Evolutionary conservation across 768 basidiomycete genomes (phyloP).

Genomic region (Hemileccinum impolitum): DNA sequence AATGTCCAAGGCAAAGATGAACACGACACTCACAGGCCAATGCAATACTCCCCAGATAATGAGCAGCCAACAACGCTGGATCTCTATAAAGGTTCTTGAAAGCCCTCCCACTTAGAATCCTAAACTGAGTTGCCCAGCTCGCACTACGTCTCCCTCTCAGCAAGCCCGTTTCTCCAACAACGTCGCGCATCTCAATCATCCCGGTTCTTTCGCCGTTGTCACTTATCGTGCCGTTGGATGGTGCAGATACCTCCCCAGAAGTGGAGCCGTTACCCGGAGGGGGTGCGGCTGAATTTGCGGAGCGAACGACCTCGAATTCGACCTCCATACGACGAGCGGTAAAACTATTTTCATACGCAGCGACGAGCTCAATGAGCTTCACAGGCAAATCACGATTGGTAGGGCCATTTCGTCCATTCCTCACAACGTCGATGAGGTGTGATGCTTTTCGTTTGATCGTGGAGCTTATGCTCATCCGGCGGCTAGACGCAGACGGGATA

Average conservation of each 20-base stretch:
- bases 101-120: conserved; percentile 89
- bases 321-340: conserved; percentile 58
- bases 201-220: conserved; percentile 27
- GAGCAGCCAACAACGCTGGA: conserved; percentile 85
- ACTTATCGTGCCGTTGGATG: conserved; percentile 26
- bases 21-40: conserved; percentile 66
- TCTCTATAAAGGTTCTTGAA: conserved; percentile 99
- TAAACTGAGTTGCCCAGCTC: conserved; percentile 86
- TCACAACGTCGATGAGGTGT: conserved; percentile 62
- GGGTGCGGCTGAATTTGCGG: conserved; percentile 5
- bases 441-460: conserved; percentile 73
- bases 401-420: conserved; percentile 27
- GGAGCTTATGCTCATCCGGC: conserved; percentile 42
- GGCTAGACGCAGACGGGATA: conserved; percentile 21
- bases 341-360: conserved; percentile 64
- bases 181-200: conserved; percentile 56
- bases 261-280: neutral
- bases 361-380: conserved; percentile 68
- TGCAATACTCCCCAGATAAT: conserved; percentile 81
- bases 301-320: conserved; percentile 53
- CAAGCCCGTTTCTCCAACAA: conserved; percentile 62
- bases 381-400: conserved; percentile 43
- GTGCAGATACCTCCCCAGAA: conserved; percentile 4
- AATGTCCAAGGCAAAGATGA: neutral
- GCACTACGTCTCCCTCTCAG: conserved; percentile 77